Conservation (phyloP, 2,329 filamentous ascomycete species). For the Aspergillus melleus region DNA sequence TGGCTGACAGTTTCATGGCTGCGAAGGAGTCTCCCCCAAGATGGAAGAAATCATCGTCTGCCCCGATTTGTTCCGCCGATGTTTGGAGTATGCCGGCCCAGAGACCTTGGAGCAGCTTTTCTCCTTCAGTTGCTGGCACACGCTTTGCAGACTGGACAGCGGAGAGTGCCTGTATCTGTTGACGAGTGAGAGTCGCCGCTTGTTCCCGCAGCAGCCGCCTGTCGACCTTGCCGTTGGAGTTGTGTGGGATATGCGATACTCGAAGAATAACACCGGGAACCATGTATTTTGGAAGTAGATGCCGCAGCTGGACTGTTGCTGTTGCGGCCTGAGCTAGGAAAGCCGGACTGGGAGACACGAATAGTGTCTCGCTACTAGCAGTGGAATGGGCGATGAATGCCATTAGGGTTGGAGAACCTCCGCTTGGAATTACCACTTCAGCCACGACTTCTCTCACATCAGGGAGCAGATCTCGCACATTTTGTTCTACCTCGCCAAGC, state of each 20-base stretch:
- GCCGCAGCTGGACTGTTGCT: not conserved
- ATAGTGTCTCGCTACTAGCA: not conserved
- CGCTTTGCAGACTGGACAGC: not conserved
- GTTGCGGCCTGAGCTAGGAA: not conserved
- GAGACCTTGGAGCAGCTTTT: not conserved
- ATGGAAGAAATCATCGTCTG: conserved; percentile 19
- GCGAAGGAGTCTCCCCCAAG: conserved; percentile 22
- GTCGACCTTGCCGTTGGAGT: not conserved
- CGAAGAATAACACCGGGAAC: not conserved
- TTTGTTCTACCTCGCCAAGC: conserved; percentile 26
- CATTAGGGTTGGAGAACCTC: not conserved
- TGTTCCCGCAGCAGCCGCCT: not conserved
- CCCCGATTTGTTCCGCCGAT: conserved; percentile 7
- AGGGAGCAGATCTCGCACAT: not conserved
- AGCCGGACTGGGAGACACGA: not conserved
- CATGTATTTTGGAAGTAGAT: not conserved
- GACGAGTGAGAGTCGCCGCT: not conserved
- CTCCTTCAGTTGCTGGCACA: not conserved
- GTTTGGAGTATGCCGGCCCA: conserved; percentile 6
- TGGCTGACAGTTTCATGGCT: conserved; percentile 26
- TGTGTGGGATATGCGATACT: not conserved
- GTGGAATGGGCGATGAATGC: not conserved
- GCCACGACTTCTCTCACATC: not conserved
- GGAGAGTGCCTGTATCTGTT: not conserved
- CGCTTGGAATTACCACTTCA: not conserved